phyloP scores from a whole-genome alignment of 768 basidiomycete genomes.

The Scleroderma bovista region DNA sequence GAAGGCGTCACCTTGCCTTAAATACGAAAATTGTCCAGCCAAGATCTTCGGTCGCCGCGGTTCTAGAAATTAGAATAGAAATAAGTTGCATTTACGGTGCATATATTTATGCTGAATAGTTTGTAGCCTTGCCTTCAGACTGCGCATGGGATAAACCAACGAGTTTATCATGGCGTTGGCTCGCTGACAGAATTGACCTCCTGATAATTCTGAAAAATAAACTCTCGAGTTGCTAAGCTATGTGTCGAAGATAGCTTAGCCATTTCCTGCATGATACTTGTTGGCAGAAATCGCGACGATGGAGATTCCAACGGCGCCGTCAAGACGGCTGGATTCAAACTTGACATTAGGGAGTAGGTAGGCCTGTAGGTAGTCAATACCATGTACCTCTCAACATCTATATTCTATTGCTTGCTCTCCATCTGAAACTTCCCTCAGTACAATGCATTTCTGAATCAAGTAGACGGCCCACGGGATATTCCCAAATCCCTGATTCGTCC shows the following conservation, averaged over 20 bases:
- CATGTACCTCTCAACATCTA: too few species aligned
- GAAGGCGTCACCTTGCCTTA: constrained; percentile 57
- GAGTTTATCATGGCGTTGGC: not conserved
- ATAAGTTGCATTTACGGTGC: constrained; percentile 35
- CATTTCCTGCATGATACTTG: constrained; percentile 14
- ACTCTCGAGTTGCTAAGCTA: constrained; percentile 49
- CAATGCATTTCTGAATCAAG: not conserved
- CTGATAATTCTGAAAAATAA: constrained; percentile 52
- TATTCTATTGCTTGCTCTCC: too few species aligned
- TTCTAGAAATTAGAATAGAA: constrained; percentile 55
- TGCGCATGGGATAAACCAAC: constrained; percentile 47
- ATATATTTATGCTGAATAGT: not conserved
- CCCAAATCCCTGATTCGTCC: constrained; percentile 58
- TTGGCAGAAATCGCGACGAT: too few species aligned
- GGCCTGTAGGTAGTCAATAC: too few species aligned
- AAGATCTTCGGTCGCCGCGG: constrained; percentile 33
- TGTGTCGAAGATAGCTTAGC: constrained; percentile 40
- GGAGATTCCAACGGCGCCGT: constrained; percentile 35
- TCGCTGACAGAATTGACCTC: constrained; percentile 24
- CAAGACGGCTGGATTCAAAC: too few species aligned
- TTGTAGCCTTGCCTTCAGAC: constrained; percentile 67
- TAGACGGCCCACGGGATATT: constrained; percentile 31
- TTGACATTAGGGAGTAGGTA: too few species aligned
- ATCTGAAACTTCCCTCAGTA: not conserved
- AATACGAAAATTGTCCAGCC: constrained; percentile 46